phyloP scores from a whole-genome alignment of 176 grass and related monocot genomes.

The Phragmites australis region DNA sequence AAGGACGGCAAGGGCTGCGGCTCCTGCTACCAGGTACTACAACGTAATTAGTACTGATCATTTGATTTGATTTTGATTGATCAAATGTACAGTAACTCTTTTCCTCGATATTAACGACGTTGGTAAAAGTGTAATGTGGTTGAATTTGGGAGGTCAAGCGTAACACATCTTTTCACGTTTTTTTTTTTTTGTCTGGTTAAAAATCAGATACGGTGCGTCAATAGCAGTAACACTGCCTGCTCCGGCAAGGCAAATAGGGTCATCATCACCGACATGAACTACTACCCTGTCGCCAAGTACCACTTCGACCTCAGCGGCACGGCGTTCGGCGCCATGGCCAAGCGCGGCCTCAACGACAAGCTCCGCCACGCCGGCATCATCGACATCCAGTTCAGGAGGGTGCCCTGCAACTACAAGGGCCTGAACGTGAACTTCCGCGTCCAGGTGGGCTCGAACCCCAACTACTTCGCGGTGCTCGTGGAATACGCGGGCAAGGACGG shows the following conservation, averaged over 20 bases:
- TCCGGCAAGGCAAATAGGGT: conserved; percentile 39
- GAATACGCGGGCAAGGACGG: conserved; percentile 59
- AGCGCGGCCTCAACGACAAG: conserved; percentile 32
- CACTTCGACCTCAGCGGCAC: conserved; percentile 76
- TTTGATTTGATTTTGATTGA: conserved; percentile 10
- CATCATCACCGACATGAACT: conserved; percentile 68
- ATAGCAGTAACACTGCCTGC: conserved; percentile 18
- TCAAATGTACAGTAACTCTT: background rate
- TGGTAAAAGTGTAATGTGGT: no score
- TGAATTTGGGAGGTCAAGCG: background rate
- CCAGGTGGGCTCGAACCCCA: conserved; percentile 52
- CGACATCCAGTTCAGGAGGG: conserved; percentile 54
- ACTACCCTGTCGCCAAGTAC: conserved; percentile 49
- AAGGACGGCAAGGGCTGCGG: conserved; percentile 56
- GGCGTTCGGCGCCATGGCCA: conserved; percentile 51
- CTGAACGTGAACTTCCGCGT: conserved; percentile 54
- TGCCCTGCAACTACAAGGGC: conserved; percentile 42
- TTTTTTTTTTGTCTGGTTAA: no score
- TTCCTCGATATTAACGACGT: background rate
- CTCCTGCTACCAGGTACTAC: conserved; percentile 52
- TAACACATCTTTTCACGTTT: background rate
- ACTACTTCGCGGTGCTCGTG: conserved; percentile 58
- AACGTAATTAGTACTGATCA: background rate
- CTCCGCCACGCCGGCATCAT: conserved; percentile 66
- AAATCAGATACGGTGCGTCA: conserved; percentile 45